Evolutionary conservation across 441 rosid species (phyloP).

Genomic region (Flueggea neowawraea): DNA sequence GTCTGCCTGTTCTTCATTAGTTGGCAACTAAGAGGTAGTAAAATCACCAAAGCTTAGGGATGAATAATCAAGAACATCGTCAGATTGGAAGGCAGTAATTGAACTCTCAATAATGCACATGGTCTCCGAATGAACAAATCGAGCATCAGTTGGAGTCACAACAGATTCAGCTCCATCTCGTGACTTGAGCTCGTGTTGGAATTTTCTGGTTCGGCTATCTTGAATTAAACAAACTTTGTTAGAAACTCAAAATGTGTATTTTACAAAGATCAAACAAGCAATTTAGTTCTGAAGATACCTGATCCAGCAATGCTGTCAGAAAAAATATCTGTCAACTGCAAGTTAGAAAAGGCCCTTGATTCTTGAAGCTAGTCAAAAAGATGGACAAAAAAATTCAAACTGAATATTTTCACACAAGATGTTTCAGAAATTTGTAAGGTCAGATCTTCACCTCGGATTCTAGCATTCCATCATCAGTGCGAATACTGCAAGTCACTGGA

Average conservation of each 20-base stretch:
- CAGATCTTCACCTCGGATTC: conserved; percentile 34
- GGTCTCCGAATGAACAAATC: conserved; percentile 24
- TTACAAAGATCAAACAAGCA: conserved; percentile 8
- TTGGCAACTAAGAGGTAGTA: conserved; percentile 32
- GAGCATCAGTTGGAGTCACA: conserved; percentile 17
- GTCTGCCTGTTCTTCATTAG: conserved; percentile 32
- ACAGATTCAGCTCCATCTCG: conserved; percentile 26
- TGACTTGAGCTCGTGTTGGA: conserved; percentile 43
- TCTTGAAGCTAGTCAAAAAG: conserved; percentile 34
- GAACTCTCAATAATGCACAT: conserved; percentile 3
- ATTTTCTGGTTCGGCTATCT: conserved; percentile 42
- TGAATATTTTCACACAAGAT: conserved; percentile 10
- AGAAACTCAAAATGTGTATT: background rate
- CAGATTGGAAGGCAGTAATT: background rate
- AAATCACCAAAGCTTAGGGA: conserved; percentile 25
- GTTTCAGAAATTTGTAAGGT: background rate
- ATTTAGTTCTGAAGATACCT: conserved; percentile 28
- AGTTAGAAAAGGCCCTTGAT: conserved; percentile 27
- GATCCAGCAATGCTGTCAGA: conserved; percentile 27
- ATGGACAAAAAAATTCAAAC: conserved; percentile 15
- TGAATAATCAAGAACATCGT: conserved; percentile 32
- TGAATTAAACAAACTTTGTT: conserved; percentile 15
- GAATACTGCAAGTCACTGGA: conserved; percentile 12
- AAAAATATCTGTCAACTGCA: conserved; percentile 37
- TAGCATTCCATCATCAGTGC: conserved; percentile 21